Conservation (phyloP, 805 yeast species). For the Metschnikowia drakensbergensis region DNA sequence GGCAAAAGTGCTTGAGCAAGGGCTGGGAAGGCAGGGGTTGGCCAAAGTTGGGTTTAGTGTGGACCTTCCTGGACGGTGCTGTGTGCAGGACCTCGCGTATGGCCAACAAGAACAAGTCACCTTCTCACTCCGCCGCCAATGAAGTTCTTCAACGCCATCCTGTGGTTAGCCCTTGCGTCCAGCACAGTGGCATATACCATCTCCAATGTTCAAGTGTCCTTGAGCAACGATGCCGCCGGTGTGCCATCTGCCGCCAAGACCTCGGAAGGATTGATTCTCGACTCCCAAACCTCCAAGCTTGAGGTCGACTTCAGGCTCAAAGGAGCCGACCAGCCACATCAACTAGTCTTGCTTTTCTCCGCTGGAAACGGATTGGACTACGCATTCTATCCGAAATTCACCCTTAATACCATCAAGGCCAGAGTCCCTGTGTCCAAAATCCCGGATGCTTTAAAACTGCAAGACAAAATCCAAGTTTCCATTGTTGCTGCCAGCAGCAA, state of each 20-base stretch:
- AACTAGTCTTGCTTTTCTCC: slow-evolving; percentile 30
- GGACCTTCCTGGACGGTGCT: not conserved
- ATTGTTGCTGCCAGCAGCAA: slow-evolving; percentile 30
- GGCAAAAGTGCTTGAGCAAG: no score
- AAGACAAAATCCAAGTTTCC: slow-evolving; percentile 28
- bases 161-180: slow-evolving; percentile 20
- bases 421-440: slow-evolving; percentile 26
- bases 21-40: not conserved
- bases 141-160: slow-evolving; percentile 19
- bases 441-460: slow-evolving; percentile 35
- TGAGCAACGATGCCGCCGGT: slow-evolving; percentile 19
- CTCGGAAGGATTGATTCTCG: slow-evolving; percentile 27
- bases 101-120: not conserved
- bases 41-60: not conserved
- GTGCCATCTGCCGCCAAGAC: slow-evolving; percentile 32
- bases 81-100: not conserved
- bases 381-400: slow-evolving; percentile 30
- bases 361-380: slow-evolving; percentile 29
- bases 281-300: slow-evolving; percentile 30
- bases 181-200: slow-evolving; percentile 28
- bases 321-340: slow-evolving; percentile 31
- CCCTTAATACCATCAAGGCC: slow-evolving; percentile 19
- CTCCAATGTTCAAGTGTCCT: slow-evolving; percentile 26
- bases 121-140: slow-evolving; percentile 9
- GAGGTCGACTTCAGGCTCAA: slow-evolving; percentile 26